A percentile compares a stretch with the other conserved stretches of the same genome.
Evolutionary conservation across 2,329 filamentous ascomycete species (phyloP).

Genomic region (Alternaria angustiovoidea): DNA sequence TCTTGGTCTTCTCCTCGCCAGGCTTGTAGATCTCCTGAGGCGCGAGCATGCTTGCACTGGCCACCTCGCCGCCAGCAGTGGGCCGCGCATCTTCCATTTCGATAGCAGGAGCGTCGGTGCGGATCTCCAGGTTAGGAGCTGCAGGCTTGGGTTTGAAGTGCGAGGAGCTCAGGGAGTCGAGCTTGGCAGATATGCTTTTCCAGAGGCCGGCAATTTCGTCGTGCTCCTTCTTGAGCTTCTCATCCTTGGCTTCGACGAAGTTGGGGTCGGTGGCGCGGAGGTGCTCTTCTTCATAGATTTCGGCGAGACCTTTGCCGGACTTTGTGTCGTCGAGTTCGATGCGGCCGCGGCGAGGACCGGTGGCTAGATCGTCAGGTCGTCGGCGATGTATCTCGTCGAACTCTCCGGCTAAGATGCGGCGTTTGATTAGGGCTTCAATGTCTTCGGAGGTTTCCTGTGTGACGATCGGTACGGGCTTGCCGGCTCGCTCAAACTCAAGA

Average conservation of each 20-base stretch:
- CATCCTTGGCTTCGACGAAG: conserved; percentile 82
- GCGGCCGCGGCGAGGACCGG: conserved; percentile 72
- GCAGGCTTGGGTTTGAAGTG: conserved; percentile 92
- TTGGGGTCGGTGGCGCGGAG: conserved; percentile 78
- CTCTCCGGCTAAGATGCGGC: conserved; percentile 85
- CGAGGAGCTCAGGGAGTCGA: conserved; percentile 91
- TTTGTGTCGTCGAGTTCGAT: conserved; percentile 88
- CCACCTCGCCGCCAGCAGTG: conserved; percentile 77
- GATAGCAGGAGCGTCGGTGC: conserved; percentile 89
- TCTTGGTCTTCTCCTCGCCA: conserved; percentile 70
- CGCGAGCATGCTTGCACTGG: conserved; percentile 76
- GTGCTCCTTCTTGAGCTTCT: conserved; percentile 83
- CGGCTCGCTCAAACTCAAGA: conserved; percentile 92
- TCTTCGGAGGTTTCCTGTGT: conserved; percentile 89
- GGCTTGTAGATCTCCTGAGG: conserved; percentile 93
- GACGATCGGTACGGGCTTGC: conserved; percentile 93
- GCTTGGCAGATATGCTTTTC: conserved; percentile 78
- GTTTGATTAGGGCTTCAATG: conserved; percentile 93
- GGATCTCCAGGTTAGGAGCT: conserved; percentile 82
- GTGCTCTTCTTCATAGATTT: conserved; percentile 94
- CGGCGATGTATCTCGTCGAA: conserved; percentile 91
- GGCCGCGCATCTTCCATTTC: conserved; percentile 96
- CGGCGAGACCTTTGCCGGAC: conserved; percentile 84
- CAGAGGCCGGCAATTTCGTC: conserved; percentile 83
- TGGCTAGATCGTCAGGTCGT: conserved; percentile 75